Conservation (phyloP, 805 yeast species). For the fission yeast (Schizosaccharomyces pombe) region DNA sequence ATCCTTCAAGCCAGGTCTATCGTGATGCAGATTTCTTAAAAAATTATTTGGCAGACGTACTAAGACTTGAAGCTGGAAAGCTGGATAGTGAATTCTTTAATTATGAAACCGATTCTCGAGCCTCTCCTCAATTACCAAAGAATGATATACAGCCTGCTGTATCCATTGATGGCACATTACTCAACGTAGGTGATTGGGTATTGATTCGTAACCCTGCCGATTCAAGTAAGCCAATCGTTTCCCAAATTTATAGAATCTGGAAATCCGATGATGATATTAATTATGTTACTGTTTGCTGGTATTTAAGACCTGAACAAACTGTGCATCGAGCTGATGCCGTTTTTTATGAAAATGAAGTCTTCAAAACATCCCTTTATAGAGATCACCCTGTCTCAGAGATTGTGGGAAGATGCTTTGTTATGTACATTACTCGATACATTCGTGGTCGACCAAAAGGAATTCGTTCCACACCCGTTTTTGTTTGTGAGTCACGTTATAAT, state of each 20-base stretch:
- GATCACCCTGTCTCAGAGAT: constrained; percentile 79
- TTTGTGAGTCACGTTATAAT: constrained; percentile 86
- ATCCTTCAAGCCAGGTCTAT: constrained; percentile 32
- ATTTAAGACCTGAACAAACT: constrained; percentile 91
- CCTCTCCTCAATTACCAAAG: constrained; percentile 41
- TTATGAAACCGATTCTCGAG: background rate
- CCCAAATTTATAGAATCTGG: constrained; percentile 88
- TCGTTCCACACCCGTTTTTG: constrained; percentile 48
- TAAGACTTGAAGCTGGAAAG: constrained; percentile 14
- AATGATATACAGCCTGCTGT: constrained; percentile 15
- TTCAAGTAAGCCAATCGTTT: constrained; percentile 70
- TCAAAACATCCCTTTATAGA: constrained; percentile 88
- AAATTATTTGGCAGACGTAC: constrained; percentile 24
- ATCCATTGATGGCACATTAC: constrained; percentile 44
- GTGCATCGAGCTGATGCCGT: constrained; percentile 77
- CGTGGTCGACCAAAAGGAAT: constrained; percentile 74
- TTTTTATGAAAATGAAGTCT: constrained; percentile 83
- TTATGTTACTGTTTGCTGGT: constrained; percentile 93
- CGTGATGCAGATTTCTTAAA: constrained; percentile 39
- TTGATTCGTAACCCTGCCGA: constrained; percentile 71
- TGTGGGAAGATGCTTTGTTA: constrained; percentile 80
- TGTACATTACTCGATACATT: constrained; percentile 80
- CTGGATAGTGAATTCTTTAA: constrained; percentile 17
- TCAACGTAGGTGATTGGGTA: constrained; percentile 88
- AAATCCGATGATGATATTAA: constrained; percentile 50